Conservation (phyloP, 2,329 filamentous ascomycete genomes). For the Fusarium clavum region DNA sequence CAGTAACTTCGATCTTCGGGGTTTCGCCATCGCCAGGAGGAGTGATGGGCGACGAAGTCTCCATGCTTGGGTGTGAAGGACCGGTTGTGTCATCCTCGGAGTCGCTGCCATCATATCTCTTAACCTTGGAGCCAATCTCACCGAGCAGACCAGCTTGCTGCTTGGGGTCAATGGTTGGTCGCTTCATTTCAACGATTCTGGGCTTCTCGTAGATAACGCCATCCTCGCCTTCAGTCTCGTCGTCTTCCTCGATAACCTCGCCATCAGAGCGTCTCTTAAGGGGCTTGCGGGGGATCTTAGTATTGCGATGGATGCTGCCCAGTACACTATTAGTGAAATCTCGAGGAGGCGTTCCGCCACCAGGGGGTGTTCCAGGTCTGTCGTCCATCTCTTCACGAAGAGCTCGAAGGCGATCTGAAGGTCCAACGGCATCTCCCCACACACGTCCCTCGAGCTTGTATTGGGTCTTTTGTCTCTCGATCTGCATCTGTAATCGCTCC, state of each 20-base stretch:
- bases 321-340: slow-evolving; percentile 80
- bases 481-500: slow-evolving; percentile 92
- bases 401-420: slow-evolving; percentile 91
- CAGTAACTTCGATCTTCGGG: slow-evolving; percentile 70
- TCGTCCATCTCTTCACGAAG: slow-evolving; percentile 94
- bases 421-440: slow-evolving; percentile 84
- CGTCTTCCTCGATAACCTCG: slow-evolving; percentile 62
- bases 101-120: slow-evolving; percentile 78
- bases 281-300: slow-evolving; percentile 67
- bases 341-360: slow-evolving; percentile 63
- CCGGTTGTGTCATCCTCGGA: slow-evolving; percentile 79
- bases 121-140: slow-evolving; percentile 81
- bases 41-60: slow-evolving; percentile 75
- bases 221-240: slow-evolving; percentile 62
- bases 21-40: slow-evolving; percentile 71
- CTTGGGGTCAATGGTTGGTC: slow-evolving; percentile 74
- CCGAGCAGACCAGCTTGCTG: slow-evolving; percentile 73
- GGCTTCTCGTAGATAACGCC: slow-evolving; percentile 78
- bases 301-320: slow-evolving; percentile 74
- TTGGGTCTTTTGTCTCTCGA: slow-evolving; percentile 97
- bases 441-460: slow-evolving; percentile 95
- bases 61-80: slow-evolving; percentile 79
- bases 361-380: slow-evolving; percentile 62
- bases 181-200: slow-evolving; percentile 80
- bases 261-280: slow-evolving; percentile 55